These are phyloP conservation scores for Alternaria panax DNA, from an alignment of 2,329 filamentous ascomycete species.

Conservation along the genomic window DNA sequence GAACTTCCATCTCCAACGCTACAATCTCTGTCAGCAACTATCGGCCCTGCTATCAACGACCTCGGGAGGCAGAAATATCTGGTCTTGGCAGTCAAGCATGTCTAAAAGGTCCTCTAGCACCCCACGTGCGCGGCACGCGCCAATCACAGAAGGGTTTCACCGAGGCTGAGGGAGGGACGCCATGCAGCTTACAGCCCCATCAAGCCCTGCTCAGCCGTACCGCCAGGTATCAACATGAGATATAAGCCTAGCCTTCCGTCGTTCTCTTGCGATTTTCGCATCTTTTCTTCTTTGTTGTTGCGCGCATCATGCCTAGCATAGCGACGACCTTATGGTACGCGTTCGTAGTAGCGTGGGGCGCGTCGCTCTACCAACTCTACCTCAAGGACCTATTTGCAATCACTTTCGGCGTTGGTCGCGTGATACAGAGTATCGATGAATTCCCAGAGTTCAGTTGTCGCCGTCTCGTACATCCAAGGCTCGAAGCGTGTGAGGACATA, in stretches of 20 bases:
- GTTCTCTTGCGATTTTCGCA: background rate
- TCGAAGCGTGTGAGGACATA: constrained; percentile 42
- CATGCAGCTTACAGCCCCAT: constrained; percentile 5
- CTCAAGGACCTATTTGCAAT: constrained; percentile 33
- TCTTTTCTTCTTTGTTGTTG: background rate
- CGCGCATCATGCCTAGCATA: constrained; percentile 18
- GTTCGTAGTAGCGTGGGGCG: constrained; percentile 34
- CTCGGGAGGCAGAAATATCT: background rate
- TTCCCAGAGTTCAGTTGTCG: constrained; percentile 36
- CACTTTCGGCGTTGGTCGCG: constrained; percentile 36
- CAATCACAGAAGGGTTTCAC: background rate
- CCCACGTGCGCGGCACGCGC: constrained; percentile 10
- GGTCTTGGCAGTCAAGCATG: background rate
- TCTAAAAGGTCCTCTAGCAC: constrained; percentile 1
- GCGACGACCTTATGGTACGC: constrained; percentile 24
- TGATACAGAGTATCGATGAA: constrained; percentile 37
- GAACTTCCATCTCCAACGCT: background rate
- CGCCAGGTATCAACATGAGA: constrained; percentile 13
- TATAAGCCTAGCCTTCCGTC: constrained; percentile 9
- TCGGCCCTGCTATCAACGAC: background rate
- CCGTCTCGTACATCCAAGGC: constrained; percentile 29
- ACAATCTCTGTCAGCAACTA: background rate
- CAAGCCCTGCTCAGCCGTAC: constrained; percentile 5
- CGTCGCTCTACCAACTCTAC: constrained; percentile 37
- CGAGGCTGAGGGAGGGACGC: constrained; percentile 1